phyloP scores from a whole-genome alignment of 257 asterid genomes.

The Marsdenia floribunda region DNA sequence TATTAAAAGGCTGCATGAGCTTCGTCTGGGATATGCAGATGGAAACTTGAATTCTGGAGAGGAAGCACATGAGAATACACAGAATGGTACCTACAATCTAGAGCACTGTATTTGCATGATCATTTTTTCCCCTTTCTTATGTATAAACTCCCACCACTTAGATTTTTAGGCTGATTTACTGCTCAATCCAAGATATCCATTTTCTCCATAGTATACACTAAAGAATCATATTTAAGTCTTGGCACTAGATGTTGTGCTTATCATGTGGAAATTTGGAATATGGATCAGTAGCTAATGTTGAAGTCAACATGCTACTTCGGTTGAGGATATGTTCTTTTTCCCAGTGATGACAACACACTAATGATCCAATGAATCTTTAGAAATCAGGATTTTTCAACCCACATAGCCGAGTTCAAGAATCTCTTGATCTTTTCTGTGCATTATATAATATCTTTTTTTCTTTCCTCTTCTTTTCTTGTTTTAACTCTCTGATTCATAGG shows the following conservation, averaged over 20 bases:
- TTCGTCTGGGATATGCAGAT: constrained; percentile 31
- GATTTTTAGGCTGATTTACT: background rate
- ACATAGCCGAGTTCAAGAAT: background rate
- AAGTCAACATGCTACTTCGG: background rate
- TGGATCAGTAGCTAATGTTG: background rate
- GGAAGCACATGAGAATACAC: constrained; percentile 32
- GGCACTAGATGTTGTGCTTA: background rate
- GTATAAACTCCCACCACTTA: background rate
- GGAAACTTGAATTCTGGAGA: constrained; percentile 29
- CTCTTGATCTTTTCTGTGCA: background rate
- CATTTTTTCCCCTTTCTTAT: background rate
- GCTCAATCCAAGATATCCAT: background rate
- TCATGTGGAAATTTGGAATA: background rate
- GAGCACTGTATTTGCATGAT: background rate
- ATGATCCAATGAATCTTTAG: background rate
- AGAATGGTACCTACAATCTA: constrained; percentile 30
- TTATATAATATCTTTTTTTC: background rate
- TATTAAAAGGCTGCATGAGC: constrained; percentile 42
- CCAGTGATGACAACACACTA: background rate
- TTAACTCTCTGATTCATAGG: background rate
- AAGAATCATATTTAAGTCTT: background rate
- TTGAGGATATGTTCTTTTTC: background rate
- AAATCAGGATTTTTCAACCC: background rate
- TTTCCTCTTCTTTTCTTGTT: background rate
- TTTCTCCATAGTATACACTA: background rate